Evolutionary conservation across 2,329 filamentous ascomycete species (phyloP), one percentile per base, ranked within the genome.

Genomic region (Botrytis deweyae): DNA sequence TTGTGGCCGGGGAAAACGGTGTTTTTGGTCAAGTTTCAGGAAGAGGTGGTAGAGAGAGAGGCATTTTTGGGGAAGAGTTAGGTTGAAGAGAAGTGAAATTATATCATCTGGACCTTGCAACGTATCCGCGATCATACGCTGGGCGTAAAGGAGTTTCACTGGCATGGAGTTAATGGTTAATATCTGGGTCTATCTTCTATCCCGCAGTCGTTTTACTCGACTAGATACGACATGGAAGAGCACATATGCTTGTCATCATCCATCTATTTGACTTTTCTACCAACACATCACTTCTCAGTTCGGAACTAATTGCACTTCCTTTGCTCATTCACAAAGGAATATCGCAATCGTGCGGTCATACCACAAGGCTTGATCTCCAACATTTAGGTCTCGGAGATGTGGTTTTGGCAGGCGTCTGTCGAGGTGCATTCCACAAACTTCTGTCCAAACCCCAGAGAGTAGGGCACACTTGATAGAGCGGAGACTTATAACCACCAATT

Each of bases 1-100:
- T 91, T 98, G 90, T 98, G 95, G 95, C 96, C 96, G 0, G 93
- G 93, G 49, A 93, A 96, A 86, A 99, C 96, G 62, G 95, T 99
- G 46, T 99, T 98, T 81, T 83, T 99, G 82, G 91, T 99, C 80
- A 94, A 95, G 83, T 99, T 99, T 82, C 91, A 93, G 77, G 87
- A 90, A n/a, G 93, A 94, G 82, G 95, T 98, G 61, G 86, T 98
- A 82, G 95, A 98, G 85, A 87, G 96, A 81, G 96, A 99, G 86
- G 91, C 91, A 75, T 92, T 94, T 79, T 82, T 97, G 78, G 91
- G 90, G 74, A 90, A 91, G 83, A 83, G 80, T 72, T 77, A 70
- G 75, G 14, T 61, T 40, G 72, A 18, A 46, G 63, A 58, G 36
- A 16, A 55, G 36, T 25, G 22, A 38, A 38, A 49, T 36, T 12